Base-by-base conservation (phyloP, 75 land plant genomes). In the Pinus taeda region DNA sequence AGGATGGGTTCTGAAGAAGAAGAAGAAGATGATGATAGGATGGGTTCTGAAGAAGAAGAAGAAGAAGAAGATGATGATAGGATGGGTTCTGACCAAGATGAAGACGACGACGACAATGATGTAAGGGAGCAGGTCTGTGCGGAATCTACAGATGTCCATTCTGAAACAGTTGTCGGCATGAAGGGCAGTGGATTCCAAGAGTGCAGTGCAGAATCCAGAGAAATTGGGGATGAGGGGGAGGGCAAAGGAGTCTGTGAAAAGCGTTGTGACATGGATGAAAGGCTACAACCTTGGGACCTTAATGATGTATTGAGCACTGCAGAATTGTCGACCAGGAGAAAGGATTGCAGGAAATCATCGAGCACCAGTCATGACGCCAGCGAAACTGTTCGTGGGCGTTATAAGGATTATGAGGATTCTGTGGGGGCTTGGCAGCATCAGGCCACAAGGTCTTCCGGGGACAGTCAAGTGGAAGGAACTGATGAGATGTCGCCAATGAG, bases 401-500 rank as follows among this genome's bases (percentile, higher is more conserved):
- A 42, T 18, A 77, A 75, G 42, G 24, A n/a, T 8, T n/a, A 24
- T 4, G 45, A 77, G 18, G 79, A 58, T 30, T 58, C 57, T 70
- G 37, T 67, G 21, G 49, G 49, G 11, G 56, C 21, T 1, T 76
- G 22, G 24, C 72, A 74, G 79, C 79, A 72, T 4, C 79, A 53
- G 15, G 21, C 24, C 12, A 61, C 39, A 36, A 57, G 71, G 39
- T 57, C 39, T 63, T 79, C 76, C 36, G 81, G 75, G 14, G 85
- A 85, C 7, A 86, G 82, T 57, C 71, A 64, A 22, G 75, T 75
- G 7, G 86, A 80, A 36, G 91, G 84, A 22, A 73, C 49, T 17
- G 84, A 91, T 57, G 94, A 86, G 63, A 83, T 80, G 57, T 86
- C 89, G 60, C 85, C 91, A 70, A 76, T 76, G 59, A 78, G 79